These are phyloP conservation scores for Centrapalus pauciflorus DNA, from an alignment of 129 eudicot species.

Conservation along the genomic window DNA sequence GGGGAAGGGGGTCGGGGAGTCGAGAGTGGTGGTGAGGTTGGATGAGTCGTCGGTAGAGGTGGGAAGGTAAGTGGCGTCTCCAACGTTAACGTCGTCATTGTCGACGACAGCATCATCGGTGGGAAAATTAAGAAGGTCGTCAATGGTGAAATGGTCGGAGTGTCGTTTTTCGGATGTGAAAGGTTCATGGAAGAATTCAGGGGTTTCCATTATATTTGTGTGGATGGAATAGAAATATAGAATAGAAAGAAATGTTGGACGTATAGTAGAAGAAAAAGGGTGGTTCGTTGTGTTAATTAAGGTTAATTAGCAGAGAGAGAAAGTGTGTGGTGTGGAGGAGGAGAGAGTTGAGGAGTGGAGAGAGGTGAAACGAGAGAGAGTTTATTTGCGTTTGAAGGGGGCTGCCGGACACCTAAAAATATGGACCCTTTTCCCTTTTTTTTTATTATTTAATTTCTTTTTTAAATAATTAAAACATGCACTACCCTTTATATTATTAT, in stretches of 20 bases:
- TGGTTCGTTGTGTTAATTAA: too few relatives aligned
- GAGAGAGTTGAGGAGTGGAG: conserved; percentile 42
- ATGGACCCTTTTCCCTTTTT: conserved; percentile 33
- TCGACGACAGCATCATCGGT: conserved; percentile 38
- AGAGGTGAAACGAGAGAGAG: conserved; percentile 52
- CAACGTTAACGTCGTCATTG: conserved; percentile 11
- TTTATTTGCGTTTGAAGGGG: conserved; percentile 87
- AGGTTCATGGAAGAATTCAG: conserved; percentile 40
- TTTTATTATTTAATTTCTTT: not conserved
- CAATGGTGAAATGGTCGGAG: conserved; percentile 62
- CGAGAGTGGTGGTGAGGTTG: conserved; percentile 35
- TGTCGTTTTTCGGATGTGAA: conserved; percentile 42
- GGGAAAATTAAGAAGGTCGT: conserved; percentile 82
- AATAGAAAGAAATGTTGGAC: too few relatives aligned
- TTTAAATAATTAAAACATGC: too few relatives aligned
- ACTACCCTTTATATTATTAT: too few relatives aligned
- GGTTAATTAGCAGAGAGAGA: too few relatives aligned
- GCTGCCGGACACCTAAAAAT: conserved; percentile 53
- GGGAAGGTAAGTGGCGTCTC: conserved; percentile 2
- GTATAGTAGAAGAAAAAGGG: conserved; percentile 13
- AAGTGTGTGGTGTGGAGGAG: conserved; percentile 30
- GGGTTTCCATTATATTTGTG: conserved; percentile 44
- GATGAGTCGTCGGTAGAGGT: conserved; percentile 37
- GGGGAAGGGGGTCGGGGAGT: conserved; percentile 44
- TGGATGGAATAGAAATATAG: not conserved